These are phyloP conservation scores for Avena insularis DNA, from an alignment of 176 grass and related monocot species.

Conservation along the genomic window DNA sequence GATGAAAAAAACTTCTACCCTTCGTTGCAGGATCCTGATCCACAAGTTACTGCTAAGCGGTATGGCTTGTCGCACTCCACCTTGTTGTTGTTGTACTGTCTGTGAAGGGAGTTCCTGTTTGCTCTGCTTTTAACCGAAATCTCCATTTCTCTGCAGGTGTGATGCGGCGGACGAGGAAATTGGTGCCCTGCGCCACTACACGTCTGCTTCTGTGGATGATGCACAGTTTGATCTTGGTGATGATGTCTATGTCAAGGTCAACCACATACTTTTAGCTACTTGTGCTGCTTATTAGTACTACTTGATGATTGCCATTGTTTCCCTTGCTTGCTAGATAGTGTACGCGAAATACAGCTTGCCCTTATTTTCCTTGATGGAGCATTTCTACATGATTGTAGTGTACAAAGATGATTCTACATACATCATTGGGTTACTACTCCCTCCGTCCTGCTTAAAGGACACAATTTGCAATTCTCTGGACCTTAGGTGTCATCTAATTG, in stretches of 20 bases:
- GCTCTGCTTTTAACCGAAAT: background rate
- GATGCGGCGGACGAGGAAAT: constrained; percentile 30
- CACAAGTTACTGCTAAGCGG: background rate
- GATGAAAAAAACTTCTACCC: background rate
- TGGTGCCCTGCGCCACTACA: constrained; percentile 51
- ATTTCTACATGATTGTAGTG: background rate
- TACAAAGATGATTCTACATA: background rate
- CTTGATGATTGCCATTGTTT: background rate
- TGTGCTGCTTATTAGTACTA: background rate
- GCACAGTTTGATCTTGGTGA: constrained; percentile 57
- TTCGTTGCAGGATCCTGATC: constrained; percentile 19
- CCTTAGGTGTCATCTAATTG: too few relatives aligned
- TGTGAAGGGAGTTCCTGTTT: background rate
- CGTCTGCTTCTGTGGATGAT: constrained; percentile 52
- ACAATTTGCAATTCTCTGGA: background rate
- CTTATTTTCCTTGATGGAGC: background rate
- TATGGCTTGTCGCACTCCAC: background rate
- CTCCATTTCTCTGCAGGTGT: constrained; percentile 18
- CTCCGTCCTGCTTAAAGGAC: background rate
- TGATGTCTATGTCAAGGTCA: constrained; percentile 73
- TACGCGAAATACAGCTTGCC: too few relatives aligned
- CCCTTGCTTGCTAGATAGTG: background rate
- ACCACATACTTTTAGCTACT: background rate
- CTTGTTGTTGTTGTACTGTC: background rate
- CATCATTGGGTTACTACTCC: too few relatives aligned